These are phyloP conservation scores for Tephrocybe sp. DNA, from an alignment of 768 basidiomycete genomes.

Conservation along the genomic window DNA sequence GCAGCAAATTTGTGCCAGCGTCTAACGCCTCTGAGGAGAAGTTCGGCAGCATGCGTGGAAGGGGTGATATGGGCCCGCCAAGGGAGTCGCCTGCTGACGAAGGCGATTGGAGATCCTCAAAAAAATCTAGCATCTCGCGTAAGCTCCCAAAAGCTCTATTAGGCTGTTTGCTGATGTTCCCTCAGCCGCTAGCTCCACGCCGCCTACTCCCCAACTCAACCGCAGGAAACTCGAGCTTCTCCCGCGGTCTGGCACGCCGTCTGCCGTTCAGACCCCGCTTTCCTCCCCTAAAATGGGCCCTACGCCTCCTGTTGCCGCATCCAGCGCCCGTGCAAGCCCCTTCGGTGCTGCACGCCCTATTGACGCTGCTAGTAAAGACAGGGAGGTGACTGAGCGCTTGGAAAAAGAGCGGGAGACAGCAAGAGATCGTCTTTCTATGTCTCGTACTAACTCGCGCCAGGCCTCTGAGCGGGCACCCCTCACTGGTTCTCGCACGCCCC, in stretches of 20 bases:
- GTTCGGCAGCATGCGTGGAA: conserved; percentile 49
- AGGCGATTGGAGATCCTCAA: conserved; percentile 67
- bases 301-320: conserved; percentile 30
- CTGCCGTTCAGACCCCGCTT: conserved; percentile 71
- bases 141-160: too few species aligned
- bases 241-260: conserved; percentile 70
- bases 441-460: conserved; percentile 50
- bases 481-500: conserved; percentile 32
- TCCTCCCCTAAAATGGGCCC: conserved; percentile 75
- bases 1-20: conserved; percentile 69
- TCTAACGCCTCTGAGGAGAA: conserved; percentile 38
- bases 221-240: conserved; percentile 85
- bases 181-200: conserved; percentile 68
- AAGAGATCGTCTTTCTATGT: conserved; percentile 54
- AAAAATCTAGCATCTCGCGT: conserved; percentile 63
- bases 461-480: conserved; percentile 45
- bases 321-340: conserved; percentile 59
- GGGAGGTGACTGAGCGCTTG: conserved; percentile 68
- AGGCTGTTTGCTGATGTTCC: not conserved
- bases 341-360: conserved; percentile 91
- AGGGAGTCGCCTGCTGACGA: conserved; percentile 54
- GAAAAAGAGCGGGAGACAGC: conserved; percentile 64
- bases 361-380: conserved; percentile 77
- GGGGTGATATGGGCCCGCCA: conserved; percentile 55
- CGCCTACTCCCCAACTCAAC: conserved; percentile 77